Conservation (phyloP, 331 rosid genomes). For the Erythrophleum ivorense region DNA sequence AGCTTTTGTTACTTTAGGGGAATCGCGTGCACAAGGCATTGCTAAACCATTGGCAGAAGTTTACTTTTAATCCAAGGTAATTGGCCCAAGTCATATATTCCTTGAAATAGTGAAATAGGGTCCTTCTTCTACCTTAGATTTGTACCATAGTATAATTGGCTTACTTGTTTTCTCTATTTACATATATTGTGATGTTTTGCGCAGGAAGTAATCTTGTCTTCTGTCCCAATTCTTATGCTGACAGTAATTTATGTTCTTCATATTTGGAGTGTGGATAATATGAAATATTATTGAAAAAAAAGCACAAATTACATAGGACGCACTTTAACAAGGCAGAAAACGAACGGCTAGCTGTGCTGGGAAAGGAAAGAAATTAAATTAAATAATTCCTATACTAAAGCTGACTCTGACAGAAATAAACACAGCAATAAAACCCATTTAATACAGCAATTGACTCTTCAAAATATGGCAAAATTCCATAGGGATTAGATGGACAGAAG, state of each 20-base stretch:
- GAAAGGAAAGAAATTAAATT: too few relatives aligned
- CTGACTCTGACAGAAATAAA: too few relatives aligned
- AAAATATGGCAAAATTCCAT: too few relatives aligned
- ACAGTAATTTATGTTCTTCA: background rate
- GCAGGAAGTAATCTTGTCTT: background rate
- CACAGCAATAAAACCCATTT: too few relatives aligned
- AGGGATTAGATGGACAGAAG: too few relatives aligned
- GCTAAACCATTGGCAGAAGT: conserved; percentile 91
- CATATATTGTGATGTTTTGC: background rate
- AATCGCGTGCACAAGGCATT: conserved; percentile 91
- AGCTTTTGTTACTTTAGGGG: conserved; percentile 61
- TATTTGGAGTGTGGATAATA: background rate
- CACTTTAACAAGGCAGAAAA: too few relatives aligned
- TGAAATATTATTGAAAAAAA: too few relatives aligned
- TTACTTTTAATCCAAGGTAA: conserved; percentile 96
- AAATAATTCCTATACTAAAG: too few relatives aligned
- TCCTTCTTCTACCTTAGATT: background rate
- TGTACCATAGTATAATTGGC: background rate
- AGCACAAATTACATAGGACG: too few relatives aligned
- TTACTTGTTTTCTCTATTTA: background rate
- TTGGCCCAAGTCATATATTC: conserved; percentile 42
- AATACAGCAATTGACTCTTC: too few relatives aligned
- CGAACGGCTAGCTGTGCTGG: too few relatives aligned
- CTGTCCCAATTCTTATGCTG: background rate
- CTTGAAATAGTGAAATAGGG: conserved; percentile 12